Evolutionary conservation across 192 early-diverging fungal genomes (phyloP).

Genomic region (Phlyctochytrium planicorne): DNA sequence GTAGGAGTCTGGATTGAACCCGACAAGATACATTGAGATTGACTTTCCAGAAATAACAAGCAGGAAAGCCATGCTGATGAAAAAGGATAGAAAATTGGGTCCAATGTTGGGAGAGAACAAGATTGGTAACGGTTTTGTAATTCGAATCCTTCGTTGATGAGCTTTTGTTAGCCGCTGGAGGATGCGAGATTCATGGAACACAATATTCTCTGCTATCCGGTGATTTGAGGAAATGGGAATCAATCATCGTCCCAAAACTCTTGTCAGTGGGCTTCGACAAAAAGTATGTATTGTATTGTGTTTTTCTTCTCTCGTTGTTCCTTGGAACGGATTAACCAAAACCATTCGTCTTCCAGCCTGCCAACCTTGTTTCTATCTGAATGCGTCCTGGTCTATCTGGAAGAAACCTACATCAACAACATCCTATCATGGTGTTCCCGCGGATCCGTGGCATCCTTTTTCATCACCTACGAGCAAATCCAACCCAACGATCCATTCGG

Average conservation of each 20-base stretch:
- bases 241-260: slow-evolving; percentile 60
- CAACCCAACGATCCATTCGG: slow-evolving; percentile 89
- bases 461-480: slow-evolving; percentile 92
- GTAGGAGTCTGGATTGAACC: neutral
- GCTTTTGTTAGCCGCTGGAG: slow-evolving; percentile 44
- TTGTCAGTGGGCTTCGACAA: slow-evolving; percentile 53
- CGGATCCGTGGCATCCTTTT: slow-evolving; percentile 32
- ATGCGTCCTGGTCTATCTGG: slow-evolving; percentile 89
- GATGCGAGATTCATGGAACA: slow-evolving; percentile 66
- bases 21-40: slow-evolving; percentile 81
- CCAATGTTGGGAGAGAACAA: slow-evolving; percentile 33
- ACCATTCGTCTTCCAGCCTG: slow-evolving; percentile 39
- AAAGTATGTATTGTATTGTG: slow-evolving; percentile 32
- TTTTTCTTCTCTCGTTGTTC: neutral
- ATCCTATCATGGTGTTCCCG: slow-evolving; percentile 49
- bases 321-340: neutral
- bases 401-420: slow-evolving; percentile 57
- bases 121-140: slow-evolving; percentile 27
- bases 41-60: slow-evolving; percentile 87
- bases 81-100: slow-evolving; percentile 39
- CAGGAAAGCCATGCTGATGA: slow-evolving; percentile 73
- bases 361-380: slow-evolving; percentile 93
- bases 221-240: slow-evolving; percentile 73
- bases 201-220: slow-evolving; percentile 75
- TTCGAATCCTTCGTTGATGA: slow-evolving; percentile 1